Evolutionary conservation across 352 stramenopile species (phyloP).

Genomic region (Pythium utonaiense): DNA sequence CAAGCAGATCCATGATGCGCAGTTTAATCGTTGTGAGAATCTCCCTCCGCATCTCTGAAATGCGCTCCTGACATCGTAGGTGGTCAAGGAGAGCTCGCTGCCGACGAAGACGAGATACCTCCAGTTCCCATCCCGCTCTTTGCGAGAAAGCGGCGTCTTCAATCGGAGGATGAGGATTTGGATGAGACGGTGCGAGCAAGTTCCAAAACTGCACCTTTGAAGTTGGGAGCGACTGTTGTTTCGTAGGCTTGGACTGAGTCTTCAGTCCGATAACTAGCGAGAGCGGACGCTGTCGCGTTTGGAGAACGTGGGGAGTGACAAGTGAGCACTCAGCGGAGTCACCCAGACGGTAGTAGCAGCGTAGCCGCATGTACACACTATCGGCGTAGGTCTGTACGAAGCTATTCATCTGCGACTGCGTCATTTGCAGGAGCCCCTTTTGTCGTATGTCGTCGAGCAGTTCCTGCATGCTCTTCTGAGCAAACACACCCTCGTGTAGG

Average conservation of each 20-base stretch:
- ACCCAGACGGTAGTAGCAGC: constrained; percentile 10
- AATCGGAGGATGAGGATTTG: background rate
- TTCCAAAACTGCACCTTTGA: background rate
- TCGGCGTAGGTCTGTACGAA: constrained; percentile 15
- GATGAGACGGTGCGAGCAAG: background rate
- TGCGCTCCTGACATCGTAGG: background rate
- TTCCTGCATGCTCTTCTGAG: constrained; percentile 26
- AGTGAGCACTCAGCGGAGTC: constrained; percentile 7
- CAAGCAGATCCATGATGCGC: background rate
- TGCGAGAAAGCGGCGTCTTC: background rate
- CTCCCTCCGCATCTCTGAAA: background rate
- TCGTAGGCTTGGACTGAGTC: background rate
- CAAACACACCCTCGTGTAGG: constrained; percentile 17
- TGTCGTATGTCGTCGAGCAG: constrained; percentile 18
- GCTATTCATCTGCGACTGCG: constrained; percentile 11
- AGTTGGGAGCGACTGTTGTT: background rate
- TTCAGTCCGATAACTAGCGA: background rate
- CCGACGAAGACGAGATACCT: background rate
- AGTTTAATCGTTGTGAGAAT: background rate
- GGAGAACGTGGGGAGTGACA: background rate
- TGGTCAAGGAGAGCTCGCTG: background rate
- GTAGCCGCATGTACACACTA: constrained; percentile 8
- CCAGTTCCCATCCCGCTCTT: background rate
- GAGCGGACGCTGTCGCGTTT: background rate
- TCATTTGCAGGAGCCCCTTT: constrained; percentile 15